A percentile compares a stretch with the other conserved stretches of the same genome.
phyloP scores from a whole-genome alignment of 495 filamentous ascomycete species.

The Talaromyces liani region DNA sequence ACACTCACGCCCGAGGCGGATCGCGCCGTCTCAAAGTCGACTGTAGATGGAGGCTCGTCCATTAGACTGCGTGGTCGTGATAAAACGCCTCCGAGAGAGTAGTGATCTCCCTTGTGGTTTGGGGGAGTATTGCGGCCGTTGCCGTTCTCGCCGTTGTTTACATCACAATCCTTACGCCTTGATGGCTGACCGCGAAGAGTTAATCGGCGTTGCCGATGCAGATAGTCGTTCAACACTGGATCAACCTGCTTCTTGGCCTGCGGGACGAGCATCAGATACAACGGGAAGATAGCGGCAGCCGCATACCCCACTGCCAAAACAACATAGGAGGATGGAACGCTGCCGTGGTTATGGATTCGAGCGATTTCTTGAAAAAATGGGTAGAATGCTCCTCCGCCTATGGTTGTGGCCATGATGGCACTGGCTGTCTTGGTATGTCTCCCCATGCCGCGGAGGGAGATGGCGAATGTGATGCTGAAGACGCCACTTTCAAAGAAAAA shows the following conservation, averaged over 20 bases:
- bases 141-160: not conserved
- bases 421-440: slow-evolving; percentile 52
- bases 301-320: slow-evolving; percentile 53
- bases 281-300: slow-evolving; percentile 48
- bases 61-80: slow-evolving; percentile 33
- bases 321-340: slow-evolving; percentile 43
- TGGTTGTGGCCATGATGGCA: slow-evolving; percentile 45
- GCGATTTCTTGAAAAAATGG: slow-evolving; percentile 47
- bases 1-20: not conserved
- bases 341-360: slow-evolving; percentile 21
- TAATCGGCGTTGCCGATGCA: slow-evolving; percentile 27
- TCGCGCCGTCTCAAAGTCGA: not conserved
- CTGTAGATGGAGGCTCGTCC: slow-evolving; percentile 22
- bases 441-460: slow-evolving; percentile 53
- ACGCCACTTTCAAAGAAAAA: slow-evolving; percentile 55
- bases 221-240: slow-evolving; percentile 41
- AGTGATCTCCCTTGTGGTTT: not conserved
- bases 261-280: slow-evolving; percentile 50
- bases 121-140: slow-evolving; percentile 5
- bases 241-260: slow-evolving; percentile 56
- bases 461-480: slow-evolving; percentile 57
- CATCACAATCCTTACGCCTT: not conserved
- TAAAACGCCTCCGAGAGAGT: slow-evolving; percentile 26
- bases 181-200: slow-evolving; percentile 20
- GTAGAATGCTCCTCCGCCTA: slow-evolving; percentile 49